Percentiles rank a stretch among this genome's conserved stretches.
Conservation (phyloP, 768 basidiomycete species). For the Tephrocybe sp. region DNA sequence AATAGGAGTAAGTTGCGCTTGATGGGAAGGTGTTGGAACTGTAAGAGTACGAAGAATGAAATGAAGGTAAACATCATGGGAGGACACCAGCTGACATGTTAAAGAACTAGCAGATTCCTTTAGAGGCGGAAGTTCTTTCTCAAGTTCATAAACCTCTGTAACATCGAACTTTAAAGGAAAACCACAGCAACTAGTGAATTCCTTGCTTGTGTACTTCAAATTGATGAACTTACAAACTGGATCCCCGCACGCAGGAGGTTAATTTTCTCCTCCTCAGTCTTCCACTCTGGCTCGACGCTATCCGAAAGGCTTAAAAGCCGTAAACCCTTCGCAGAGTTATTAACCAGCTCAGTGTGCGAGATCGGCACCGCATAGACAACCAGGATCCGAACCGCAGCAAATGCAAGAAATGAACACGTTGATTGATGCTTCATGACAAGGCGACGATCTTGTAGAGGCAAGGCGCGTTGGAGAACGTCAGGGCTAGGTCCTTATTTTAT, state of each 20-base stretch:
- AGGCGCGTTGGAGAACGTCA: neutral
- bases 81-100: slow-evolving; percentile 31
- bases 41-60: slow-evolving; percentile 1
- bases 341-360: slow-evolving; percentile 30
- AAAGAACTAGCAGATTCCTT: slow-evolving; percentile 22
- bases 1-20: slow-evolving; percentile 26
- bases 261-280: slow-evolving; percentile 38
- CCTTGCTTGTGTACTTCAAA: too few relatives aligned
- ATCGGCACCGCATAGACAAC: slow-evolving; percentile 30
- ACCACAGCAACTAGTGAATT: too few relatives aligned
- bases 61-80: neutral
- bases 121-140: slow-evolving; percentile 22
- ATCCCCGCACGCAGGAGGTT: slow-evolving; percentile 31
- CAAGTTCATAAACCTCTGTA: slow-evolving; percentile 36
- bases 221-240: slow-evolving; percentile 32
- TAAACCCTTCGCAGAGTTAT: slow-evolving; percentile 33
- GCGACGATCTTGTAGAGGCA: neutral
- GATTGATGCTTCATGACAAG: slow-evolving; percentile 17
- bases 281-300: slow-evolving; percentile 38
- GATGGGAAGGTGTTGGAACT: slow-evolving; percentile 34
- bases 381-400: slow-evolving; percentile 23
- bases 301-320: slow-evolving; percentile 37
- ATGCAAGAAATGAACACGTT: slow-evolving; percentile 13
- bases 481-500: neutral
- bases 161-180: slow-evolving; percentile 35